phyloP scores from a whole-genome alignment of 2,329 filamentous ascomycete genomes.

The Stemphylium vesicarium region DNA sequence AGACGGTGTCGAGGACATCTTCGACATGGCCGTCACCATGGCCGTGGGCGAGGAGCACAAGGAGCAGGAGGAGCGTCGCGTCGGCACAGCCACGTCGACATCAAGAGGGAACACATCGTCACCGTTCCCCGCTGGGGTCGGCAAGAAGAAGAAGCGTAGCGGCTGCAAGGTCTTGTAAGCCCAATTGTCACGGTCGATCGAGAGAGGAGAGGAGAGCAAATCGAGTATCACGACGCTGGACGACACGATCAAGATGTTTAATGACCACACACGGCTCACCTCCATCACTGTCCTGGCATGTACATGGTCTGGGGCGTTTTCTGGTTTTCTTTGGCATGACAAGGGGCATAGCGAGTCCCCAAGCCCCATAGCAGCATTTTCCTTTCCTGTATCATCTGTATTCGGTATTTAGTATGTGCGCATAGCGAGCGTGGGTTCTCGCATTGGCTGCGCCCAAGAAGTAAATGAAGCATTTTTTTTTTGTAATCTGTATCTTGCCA shows the following conservation, averaged over 20 bases:
- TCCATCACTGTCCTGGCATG: slow-evolving; percentile 37
- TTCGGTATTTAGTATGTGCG: slow-evolving; percentile 40
- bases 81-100: slow-evolving; percentile 12
- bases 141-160: slow-evolving; percentile 49
- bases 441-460: slow-evolving; percentile 14
- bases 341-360: slow-evolving; percentile 24
- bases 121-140: slow-evolving; percentile 33
- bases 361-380: slow-evolving; percentile 31
- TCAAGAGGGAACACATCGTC: slow-evolving; percentile 27
- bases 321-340: slow-evolving; percentile 24
- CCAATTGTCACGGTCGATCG: slow-evolving; percentile 12
- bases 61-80: slow-evolving; percentile 30
- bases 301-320: slow-evolving; percentile 36
- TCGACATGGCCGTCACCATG: slow-evolving; percentile 87
- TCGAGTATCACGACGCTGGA: slow-evolving; percentile 50
- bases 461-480: slow-evolving; percentile 31
- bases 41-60: slow-evolving; percentile 75
- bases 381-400: slow-evolving; percentile 41
- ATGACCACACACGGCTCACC: slow-evolving; percentile 38
- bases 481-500: slow-evolving; percentile 4
- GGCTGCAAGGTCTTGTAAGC: slow-evolving; percentile 50
- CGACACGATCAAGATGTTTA: slow-evolving; percentile 50
- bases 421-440: slow-evolving; percentile 12
- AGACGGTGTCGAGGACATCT: slow-evolving; percentile 94
- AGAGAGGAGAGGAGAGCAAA: slow-evolving; percentile 31